Evolutionary conservation across 1,284 basidiomycete genomes (phyloP), one percentile per base, ranked within the genome.

Genomic region (Sanghuangporus baumii): DNA sequence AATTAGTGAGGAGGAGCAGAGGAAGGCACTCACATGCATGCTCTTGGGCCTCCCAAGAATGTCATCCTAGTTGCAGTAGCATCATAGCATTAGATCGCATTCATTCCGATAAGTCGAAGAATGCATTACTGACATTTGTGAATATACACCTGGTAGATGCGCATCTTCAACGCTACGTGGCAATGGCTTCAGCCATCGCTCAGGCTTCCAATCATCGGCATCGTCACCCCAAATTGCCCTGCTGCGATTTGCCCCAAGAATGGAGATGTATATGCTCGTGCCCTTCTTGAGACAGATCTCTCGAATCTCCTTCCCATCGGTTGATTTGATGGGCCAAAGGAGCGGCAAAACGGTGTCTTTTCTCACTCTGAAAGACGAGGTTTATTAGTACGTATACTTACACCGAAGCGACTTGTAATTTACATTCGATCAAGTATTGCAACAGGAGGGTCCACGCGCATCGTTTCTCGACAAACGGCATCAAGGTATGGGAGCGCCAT

Each of bases 391-490:
- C n/a, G 12, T 26, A n/a, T n/a, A 18, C 20, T 23, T 18, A 36
- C n/a, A 18, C 9, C n/a, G 26, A n/a, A 36, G 14, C 14, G 26
- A 57, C 20, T 14, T 12, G 7, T 20, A 41, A 43, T 63, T 59
- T 57, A 65, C 66, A 57, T 60, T 1, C 66, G 60, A 14, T 23
- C 31, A 23, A 65, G n/a, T 4, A 34, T 23, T 23, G 64, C 26
- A 8, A 59, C 41, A 7, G 60, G 59, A 3, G 56, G 59, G 16
- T 48, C 50, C 11, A 62, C 50, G 12, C 74, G 69, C 18, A 75
- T 65, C 0, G 73, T 74, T 60, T 75, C 74, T 36, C 73, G 68
- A 61, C 73, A 73, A 6, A 75, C 67, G 1, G 71, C 74, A 52
- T 75, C 74, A 11, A 75, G 66, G 55, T 69, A 73, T 0, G 74